Base-by-base conservation (phyloP, 495 filamentous ascomycete species). In the Clavariopsis aquatica region DNA sequence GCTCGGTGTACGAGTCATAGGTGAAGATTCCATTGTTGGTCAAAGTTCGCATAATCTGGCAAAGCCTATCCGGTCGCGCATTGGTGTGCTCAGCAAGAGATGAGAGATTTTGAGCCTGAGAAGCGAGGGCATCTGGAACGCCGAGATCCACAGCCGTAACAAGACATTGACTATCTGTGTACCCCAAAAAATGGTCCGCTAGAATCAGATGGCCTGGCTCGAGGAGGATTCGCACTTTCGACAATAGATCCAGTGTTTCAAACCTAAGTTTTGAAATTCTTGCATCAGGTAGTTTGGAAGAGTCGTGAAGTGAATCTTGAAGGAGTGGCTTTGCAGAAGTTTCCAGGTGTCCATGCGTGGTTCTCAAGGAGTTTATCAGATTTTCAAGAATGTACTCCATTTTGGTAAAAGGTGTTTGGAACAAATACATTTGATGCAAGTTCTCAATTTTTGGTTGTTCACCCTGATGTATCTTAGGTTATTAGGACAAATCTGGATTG, bases 21-120 rank as follows among this genome's bases (percentile, higher is more conserved):
- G 52, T 19, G 41, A 75, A 76, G n/a, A 75, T 71, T 23, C 73
- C 73, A 19, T 71, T 68, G 52, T 70, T 71, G 57, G 46, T 49
- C 27, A 74, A 46, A 13, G 60, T 51, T 23, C 64, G 68, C 23
- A 71, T 34, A 28, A 71, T 51, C 54, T 75, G 72, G 9, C 53
- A 19, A 26, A 64, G 61, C 1, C 61, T 52, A 20, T 57, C 52
- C 1, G 22, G 13, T 9, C 53, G 52, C n/a, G 61, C 43, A 38
- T 57, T 52, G 31, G 31, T 20, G n/a, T 5, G 1, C 24, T 24
- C 17, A 23, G 61, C 52, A 9, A 64, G 53, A 1, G 27, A 9
- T 3, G 19, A 12, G 2, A 57, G 41, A 19, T 41, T 36, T 13
- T 51, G 29, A 1, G 61, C 52, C 1, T 53, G 52, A 0, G 52